Evolutionary conservation across 108 stramenopile species (phyloP), one percentile per base, ranked within the genome.

Genomic region (Cyclotella cryptica): DNA sequence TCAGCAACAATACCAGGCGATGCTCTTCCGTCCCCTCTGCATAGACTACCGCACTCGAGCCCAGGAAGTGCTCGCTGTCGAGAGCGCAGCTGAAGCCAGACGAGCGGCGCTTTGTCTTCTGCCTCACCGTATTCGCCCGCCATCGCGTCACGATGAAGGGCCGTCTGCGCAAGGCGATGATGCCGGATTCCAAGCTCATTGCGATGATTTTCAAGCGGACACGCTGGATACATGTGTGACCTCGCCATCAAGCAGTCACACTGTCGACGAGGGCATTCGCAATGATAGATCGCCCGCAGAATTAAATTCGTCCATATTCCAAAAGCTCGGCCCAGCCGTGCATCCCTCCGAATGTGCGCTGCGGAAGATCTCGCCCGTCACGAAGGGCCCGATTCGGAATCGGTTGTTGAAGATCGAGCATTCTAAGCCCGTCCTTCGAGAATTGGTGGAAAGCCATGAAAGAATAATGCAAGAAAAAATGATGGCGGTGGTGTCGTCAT

Each of bases 11-110:
- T 19, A 17, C 47, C 4, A 7, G 1, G 35, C 60, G 1, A 62
- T 62, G 60, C 86, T 62, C 45, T 87, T 88, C 81, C 88, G 88
- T 44, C 76, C 88, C 19, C 81, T 87, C 30, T 69, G 73, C 42
- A 74, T 87, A 42, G 88, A 88, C 72, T 88, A 88, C 60, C 77
- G 74, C 66, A 44, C 77, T 52, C 81, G 86, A 71, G 88, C 88
- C 15, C 77, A 72, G 40, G 81, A 82, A 46, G 60, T 78, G 6
- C 40, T 78, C 22, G 61, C 47, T 41, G 52, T 53, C 14, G 77
- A 82, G 19, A 77, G 72, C 35, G 68, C 69, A 8, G 39, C 42
- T 40, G 39, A 41, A 13, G 60, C 61, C 15, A 66, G 72, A 28
- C 67, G 62, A 10, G 61, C 72, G 29, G 68, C 67, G n/a, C 68